Base-by-base conservation (phyloP, 108 stramenopile genomes). In the Craspedostauros australis region DNA sequence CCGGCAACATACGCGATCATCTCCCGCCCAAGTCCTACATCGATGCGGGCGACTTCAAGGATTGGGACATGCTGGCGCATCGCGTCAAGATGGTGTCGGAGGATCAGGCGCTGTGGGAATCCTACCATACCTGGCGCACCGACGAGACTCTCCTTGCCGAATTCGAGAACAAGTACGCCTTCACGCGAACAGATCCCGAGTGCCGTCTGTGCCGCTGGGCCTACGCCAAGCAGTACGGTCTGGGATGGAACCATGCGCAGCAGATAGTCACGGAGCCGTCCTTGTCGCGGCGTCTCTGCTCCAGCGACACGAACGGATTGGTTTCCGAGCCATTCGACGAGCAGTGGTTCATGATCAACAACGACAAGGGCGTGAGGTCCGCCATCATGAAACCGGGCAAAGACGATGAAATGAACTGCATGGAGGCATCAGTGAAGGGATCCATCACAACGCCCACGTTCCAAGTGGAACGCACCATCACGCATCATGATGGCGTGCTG, bases 161-260 rank as follows among this genome's bases (percentile, higher is more conserved):
- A 6, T 72, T 80, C 27, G 58, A 75, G 48, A 57, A 51, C 18
- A 48, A 60, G 44, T 73, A 71, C 47, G 46, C 61, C 11, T 76
- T 77, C 43, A 59, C 80, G 1, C 30, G 26, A 8, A 69, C 62
- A 15, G 28, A 46, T 18, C 51, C 60, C 0, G 39, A 44, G 2
- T 88, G 86, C 45, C 50, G 86, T 24, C 44, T 77, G 19, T 88
- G 86, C 54, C 68, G 80, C 0, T 88, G 86, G 86, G 76, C 79
- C 7, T 77, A 76, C 44, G 76, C 82, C 9, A 67, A 70, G 30
- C 57, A 66, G 24, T 74, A 81, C 53, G 86, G 82, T 5, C 45
- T 88, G 20, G 82, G 80, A 23, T 88, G 76, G 73, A 57, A 73
- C 62, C 79, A 83, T 47, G 27, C 7, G 18, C 49, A 50, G 40